Evolutionary conservation across 306 rosid genomes (phyloP), one percentile per base, ranked within the genome.

Genomic region (Comarum palustre): DNA sequence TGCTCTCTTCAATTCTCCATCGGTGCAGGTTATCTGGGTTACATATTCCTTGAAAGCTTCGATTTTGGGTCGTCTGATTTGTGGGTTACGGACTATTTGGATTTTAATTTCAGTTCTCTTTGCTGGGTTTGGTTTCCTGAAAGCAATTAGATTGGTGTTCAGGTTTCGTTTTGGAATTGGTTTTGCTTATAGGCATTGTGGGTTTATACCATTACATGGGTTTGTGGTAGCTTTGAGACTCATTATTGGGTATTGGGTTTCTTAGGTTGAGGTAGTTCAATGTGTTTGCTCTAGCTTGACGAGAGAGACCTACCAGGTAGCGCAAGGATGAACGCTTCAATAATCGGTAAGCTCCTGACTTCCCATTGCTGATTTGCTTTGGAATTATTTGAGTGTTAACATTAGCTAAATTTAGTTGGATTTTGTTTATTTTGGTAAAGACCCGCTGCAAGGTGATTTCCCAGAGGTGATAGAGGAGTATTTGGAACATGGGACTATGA

Each of bases 381-480:
- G 5, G 7, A 22, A 54, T 8, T 22, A 13, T 20, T 20, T 51
- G 22, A 34, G 29, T 14, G 46, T 14, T 43, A 1, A 24, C 45
- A 5, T 4, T 41, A 4, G 20, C 68, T 47, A n/a, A 38, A 52
- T 55, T 50, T 12, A 14, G 48, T 17, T 83, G 66, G 17, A 25
- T 25, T 58, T 27, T 25, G 5, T 58, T 5, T 29, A 27, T 22
- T 79, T 39, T 48, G 71, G 66, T 68, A 63, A 75, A 92, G 98
- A 92, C 79, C 98, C 99, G 0, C 69, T 90, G 83, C 99, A 88
- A 78, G 99, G 97, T 19, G 96, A 95, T 82, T 95, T 95, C 69
- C 99, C 96, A 0, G 97, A 95, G 85, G 97, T 95, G 54, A 95
- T 91, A n/a, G 99, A 95, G 76, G 97, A 95, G 85, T 95, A 83